phyloP scores from a whole-genome alignment of 805 yeast species.

The Myxozyma udenii region DNA sequence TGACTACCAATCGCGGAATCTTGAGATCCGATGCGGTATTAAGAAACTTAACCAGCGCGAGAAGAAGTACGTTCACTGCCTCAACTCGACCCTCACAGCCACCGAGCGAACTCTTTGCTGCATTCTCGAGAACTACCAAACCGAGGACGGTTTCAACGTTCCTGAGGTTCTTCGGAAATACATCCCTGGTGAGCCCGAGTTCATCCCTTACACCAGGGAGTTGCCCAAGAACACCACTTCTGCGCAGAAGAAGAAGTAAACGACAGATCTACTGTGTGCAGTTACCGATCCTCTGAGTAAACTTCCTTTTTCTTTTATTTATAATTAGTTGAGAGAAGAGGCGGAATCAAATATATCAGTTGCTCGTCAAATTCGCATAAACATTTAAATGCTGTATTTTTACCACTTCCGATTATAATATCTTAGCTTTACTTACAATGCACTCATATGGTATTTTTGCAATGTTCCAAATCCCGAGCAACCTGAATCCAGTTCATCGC shows the following conservation, averaged over 20 bases:
- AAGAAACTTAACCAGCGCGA: constrained; percentile 92
- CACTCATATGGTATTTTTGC: no score
- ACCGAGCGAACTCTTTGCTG: constrained; percentile 98
- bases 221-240: constrained; percentile 93
- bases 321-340: no score
- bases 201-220: constrained; percentile 84
- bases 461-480: constrained; percentile 5
- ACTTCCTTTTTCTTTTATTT: no score
- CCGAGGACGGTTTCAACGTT: constrained; percentile 81
- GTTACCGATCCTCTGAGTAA: neutral
- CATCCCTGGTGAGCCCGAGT: constrained; percentile 98
- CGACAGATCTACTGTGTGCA: neutral
- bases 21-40: constrained; percentile 98
- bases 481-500: constrained; percentile 9
- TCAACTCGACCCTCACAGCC: constrained; percentile 95
- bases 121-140: constrained; percentile 95
- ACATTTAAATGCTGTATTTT: no score
- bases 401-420: no score
- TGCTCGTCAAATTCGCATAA: no score
- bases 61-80: constrained; percentile 97
- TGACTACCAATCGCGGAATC: constrained; percentile 96
- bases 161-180: constrained; percentile 95
- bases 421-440: no score
- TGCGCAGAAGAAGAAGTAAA: constrained; percentile 50
- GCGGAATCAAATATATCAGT: no score